Base-by-base conservation (phyloP, 805 yeast species). In the Wickerhamomyces xylosicus region DNA sequence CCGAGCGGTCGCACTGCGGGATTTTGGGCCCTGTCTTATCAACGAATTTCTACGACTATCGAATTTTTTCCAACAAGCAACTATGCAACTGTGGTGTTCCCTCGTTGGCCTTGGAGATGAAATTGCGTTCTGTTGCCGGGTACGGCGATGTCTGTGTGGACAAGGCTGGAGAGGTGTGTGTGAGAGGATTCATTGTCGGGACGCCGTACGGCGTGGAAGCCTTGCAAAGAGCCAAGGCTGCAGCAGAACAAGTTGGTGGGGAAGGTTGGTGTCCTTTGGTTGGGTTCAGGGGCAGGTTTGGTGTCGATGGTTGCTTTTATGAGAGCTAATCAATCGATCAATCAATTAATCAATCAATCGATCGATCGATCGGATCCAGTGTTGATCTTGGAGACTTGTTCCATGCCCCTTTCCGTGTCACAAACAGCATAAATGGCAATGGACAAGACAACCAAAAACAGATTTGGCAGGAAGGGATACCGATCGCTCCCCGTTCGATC, bases 271-370 rank as follows among this genome's bases (percentile, higher is more conserved):
- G 64, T 64, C 70, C 70, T 57, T 21, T 21, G 10, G 62, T 71
- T 3, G 71, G 70, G 5, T 60, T 77, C 0, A 50, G 46, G 28
- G 87, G 85, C 0, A 63, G 64, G 29, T 79, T 79, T 69, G 89
- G 86, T 13, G 62, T 57, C 21, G 90, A 82, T 56, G 89, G 89
- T 2, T 80, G 89, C 52, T 67, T 82, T 42, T 82, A 81, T 53
- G 67, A 65, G 47, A 61, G 53, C 36, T 54, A 53, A 37, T 31
- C 15, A 20, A 22, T 22, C n/a, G n/a, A n/a, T n/a, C n/a, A n/a
- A n/a, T n/a, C n/a, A n/a, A n/a, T n/a, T n/a, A n/a, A n/a, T n/a
- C n/a, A n/a, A n/a, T n/a, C n/a, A n/a, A n/a, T n/a, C n/a, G n/a
- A 11, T 16, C 19, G 5, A 37, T 17, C 15, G n/a, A n/a, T n/a